Evolutionary conservation across 108 stramenopile species (phyloP), one percentile per base, ranked within the genome.

Genomic region (Cyclotella choctawhatcheeana): DNA sequence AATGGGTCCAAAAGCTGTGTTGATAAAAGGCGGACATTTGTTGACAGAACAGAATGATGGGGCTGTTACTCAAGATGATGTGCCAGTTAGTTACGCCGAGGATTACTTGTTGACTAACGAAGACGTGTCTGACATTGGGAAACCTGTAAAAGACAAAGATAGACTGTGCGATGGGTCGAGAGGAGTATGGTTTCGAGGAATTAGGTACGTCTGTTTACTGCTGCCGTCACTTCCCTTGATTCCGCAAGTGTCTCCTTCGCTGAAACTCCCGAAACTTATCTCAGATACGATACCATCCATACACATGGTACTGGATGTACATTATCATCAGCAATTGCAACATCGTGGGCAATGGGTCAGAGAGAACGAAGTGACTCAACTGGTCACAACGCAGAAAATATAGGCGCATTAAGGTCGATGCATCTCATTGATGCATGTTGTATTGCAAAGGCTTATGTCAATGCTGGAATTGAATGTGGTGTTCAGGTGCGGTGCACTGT

Each of bases 231-330:
- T n/a, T n/a, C n/a, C n/a, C n/a, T n/a, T n/a, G n/a, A n/a, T n/a
- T n/a, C n/a, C n/a, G n/a, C n/a, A n/a, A n/a, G n/a, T n/a, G n/a
- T n/a, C n/a, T n/a, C n/a, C n/a, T n/a, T n/a, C n/a, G n/a, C n/a
- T n/a, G n/a, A n/a, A n/a, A n/a, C n/a, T n/a, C n/a, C n/a, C n/a
- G n/a, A n/a, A n/a, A n/a, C n/a, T n/a, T n/a, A n/a, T n/a, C n/a
- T 70, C 69, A 67, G 66, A 54, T 73, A 83, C 65, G 88, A 91
- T 53, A 83, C 94, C 1, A 74, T 78, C n/a, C 71, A 93, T 64
- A 93, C 94, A 0, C 94, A 95, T 74, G 94, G 94, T 16, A 95
- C 94, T 12, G 94, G 94, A 37, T 97, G 97, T 71, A 96, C 95
- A 18, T 81, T 97, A 13, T 92, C 90, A 7, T 90, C 94, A 8